These are phyloP conservation scores for Botryotinia globosa DNA, from an alignment of 2,329 filamentous ascomycete genomes.

Conservation along the genomic window DNA sequence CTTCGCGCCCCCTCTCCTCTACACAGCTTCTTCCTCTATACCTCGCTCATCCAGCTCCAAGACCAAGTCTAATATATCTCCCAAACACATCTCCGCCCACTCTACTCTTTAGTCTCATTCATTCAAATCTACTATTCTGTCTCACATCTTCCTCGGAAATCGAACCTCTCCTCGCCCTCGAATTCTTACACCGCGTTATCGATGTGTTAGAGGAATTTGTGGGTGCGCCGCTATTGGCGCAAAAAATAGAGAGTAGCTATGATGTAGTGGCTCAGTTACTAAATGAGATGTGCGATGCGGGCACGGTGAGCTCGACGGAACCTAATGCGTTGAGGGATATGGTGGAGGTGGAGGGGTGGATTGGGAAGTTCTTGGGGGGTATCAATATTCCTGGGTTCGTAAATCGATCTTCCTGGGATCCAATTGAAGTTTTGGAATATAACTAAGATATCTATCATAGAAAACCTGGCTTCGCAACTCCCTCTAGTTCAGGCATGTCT, in stretches of 20 bases:
- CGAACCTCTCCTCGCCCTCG: constrained; percentile 84
- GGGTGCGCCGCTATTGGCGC: constrained; percentile 78
- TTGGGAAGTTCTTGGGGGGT: constrained; percentile 84
- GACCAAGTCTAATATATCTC: constrained; percentile 83
- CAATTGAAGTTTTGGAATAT: not conserved
- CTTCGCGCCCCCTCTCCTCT: constrained; percentile 74
- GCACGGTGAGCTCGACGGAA: constrained; percentile 85
- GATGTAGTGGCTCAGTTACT: constrained; percentile 91
- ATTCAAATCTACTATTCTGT: constrained; percentile 83
- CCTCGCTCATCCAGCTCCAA: constrained; percentile 74
- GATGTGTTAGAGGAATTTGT: constrained; percentile 95
- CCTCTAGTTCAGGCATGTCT: constrained; percentile 36
- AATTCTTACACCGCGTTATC: constrained; percentile 90
- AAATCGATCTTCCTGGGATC: not conserved
- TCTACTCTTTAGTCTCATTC: constrained; percentile 81
- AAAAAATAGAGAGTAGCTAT: constrained; percentile 85
- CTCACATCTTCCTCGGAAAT: constrained; percentile 82
- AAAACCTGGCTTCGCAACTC: constrained; percentile 35
- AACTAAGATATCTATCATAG: constrained; percentile 22
- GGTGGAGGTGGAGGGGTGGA: constrained; percentile 85
- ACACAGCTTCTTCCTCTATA: constrained; percentile 79
- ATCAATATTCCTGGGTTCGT: constrained; percentile 75
- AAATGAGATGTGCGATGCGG: constrained; percentile 94
- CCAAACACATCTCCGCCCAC: constrained; percentile 80
- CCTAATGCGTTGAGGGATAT: constrained; percentile 88